A percentile compares a stretch with the other conserved stretches of the same genome.
phyloP scores from a whole-genome alignment of 2,329 filamentous ascomycete species.

The Exophiala aquamarina region DNA sequence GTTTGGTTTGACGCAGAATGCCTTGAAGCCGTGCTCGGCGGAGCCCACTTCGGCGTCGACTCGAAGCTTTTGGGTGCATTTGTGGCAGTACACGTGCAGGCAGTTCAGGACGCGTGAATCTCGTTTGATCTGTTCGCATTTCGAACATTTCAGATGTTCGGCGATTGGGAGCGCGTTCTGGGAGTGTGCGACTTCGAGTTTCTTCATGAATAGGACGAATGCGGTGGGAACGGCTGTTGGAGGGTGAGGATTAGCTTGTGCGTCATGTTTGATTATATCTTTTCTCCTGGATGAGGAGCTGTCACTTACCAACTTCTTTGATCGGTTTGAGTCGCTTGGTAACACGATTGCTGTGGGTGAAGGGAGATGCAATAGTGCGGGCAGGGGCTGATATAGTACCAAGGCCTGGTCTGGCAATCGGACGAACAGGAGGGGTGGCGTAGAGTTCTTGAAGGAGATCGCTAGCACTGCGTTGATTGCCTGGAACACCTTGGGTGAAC shows the following conservation, averaged over 20 bases:
- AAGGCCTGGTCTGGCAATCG: too few species aligned
- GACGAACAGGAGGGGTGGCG: too few species aligned
- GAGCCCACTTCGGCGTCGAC: constrained; percentile 13
- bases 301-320: constrained; percentile 20
- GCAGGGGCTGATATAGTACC: too few species aligned
- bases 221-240: constrained; percentile 12
- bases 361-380: too few species aligned
- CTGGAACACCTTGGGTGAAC: too few species aligned
- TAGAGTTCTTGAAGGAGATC: too few species aligned
- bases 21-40: constrained; percentile 13
- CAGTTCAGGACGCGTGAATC: constrained; percentile 22
- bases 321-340: constrained; percentile 12
- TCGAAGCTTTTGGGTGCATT: constrained; percentile 17
- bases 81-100: constrained; percentile 23
- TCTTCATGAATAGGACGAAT: constrained; percentile 12
- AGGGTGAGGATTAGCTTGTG: not conserved
- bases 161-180: constrained; percentile 5
- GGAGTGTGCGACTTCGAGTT: constrained; percentile 12
- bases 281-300: not conserved
- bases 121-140: constrained; percentile 14
- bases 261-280: not conserved
- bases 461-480: too few species aligned
- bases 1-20: constrained; percentile 14
- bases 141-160: constrained; percentile 8
- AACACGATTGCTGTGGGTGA: too few species aligned